Base-by-base conservation (phyloP, 805 yeast species). In the Hanseniaspora mollemarum region DNA sequence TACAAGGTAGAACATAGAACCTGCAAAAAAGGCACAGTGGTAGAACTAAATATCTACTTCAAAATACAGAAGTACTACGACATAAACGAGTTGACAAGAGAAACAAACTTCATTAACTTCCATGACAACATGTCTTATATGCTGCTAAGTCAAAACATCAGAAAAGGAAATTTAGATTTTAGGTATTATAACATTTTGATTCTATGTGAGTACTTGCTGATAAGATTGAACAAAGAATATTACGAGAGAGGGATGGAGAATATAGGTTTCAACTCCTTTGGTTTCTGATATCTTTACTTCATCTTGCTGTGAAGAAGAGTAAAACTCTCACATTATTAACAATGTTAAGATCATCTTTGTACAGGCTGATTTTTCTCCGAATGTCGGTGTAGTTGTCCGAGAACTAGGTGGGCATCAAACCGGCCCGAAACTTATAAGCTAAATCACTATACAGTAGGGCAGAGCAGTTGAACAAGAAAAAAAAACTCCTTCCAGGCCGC, bases 71-170 rank as follows among this genome's bases (percentile, higher is more conserved):
- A 25, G 18, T 39, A 16, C 26, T 25, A n/a, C n/a, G 9, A 16
- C 3, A n/a, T n/a, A 6, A 39, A 39, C 6, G 16, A 25, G 12
- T 25, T 24, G 19, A 24, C 26, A 15, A 32, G 25, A 26, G 51
- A 48, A 15, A 32, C 10, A 6, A 45, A 48, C 2, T 48, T 40
- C 22, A 32, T 48, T 21, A 48, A 25, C 8, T 48, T 37, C n/a
- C 51, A 48, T 36, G 36, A 40, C n/a, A 48, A 48, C 21, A 48
- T 48, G 51, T 39, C 51, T 2, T 21, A 22, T 19, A 15, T 48
- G 15, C 32, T 29, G 7, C 31, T 48, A 26, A 28, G 35, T 4
- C 32, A 48, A 1, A 40, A 28, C n/a, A 25, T 48, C 3, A 10
- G 45, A 16, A 25, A 40, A 13, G 40, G 18, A 13, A 32, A 32